Conservation (phyloP, 2,329 filamentous ascomycete genomes). For the Helotiales sp. region DNA sequence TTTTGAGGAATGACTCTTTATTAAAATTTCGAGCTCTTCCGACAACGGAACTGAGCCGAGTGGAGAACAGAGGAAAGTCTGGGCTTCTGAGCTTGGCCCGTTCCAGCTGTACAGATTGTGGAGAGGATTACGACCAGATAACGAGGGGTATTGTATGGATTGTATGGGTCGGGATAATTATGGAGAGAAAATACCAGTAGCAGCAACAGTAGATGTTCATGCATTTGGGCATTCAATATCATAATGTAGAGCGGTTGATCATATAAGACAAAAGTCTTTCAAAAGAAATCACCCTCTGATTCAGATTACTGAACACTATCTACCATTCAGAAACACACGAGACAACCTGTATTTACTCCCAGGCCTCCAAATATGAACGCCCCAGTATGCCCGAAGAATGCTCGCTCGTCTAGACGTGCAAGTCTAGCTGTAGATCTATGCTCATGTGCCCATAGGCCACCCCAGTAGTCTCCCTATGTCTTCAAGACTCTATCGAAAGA, state of each 20-base stretch:
- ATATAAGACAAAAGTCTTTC: neutral
- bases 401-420: conserved; percentile 31
- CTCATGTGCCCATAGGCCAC: conserved; percentile 20
- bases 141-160: conserved; percentile 11
- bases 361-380: conserved; percentile 33
- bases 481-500: conserved; percentile 80
- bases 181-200: neutral
- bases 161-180: neutral
- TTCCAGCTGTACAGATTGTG: conserved; percentile 12
- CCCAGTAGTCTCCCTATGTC: conserved; percentile 30
- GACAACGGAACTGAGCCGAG: conserved; percentile 26
- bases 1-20: conserved; percentile 22
- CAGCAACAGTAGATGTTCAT: neutral
- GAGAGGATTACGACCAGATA: conserved; percentile 15
- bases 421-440: conserved; percentile 31
- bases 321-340: conserved; percentile 28
- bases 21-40: conserved; percentile 29
- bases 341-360: conserved; percentile 35
- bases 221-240: too few species aligned
- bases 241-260: neutral
- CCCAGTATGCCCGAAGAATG: conserved; percentile 36
- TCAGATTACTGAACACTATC: conserved; percentile 14
- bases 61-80: too few species aligned
- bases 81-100: neutral
- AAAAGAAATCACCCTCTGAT: conserved; percentile 7